These are phyloP conservation scores for Coemansia umbellata DNA, from an alignment of 192 early-diverging fungal species.

Conservation along the genomic window DNA sequence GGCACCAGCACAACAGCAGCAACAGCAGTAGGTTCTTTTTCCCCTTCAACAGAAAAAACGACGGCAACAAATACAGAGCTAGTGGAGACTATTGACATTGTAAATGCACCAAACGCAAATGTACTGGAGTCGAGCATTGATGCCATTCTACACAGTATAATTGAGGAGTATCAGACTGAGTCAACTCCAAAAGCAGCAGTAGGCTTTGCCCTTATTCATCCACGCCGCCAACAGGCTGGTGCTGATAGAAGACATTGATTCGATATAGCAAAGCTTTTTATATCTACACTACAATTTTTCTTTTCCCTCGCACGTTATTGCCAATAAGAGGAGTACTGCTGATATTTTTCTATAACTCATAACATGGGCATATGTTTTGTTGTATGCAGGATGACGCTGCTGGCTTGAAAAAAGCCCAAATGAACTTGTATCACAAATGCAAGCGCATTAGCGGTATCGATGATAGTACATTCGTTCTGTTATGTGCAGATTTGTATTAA, in stretches of 20 bases:
- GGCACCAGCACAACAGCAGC: not conserved
- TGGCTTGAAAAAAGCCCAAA: too few species aligned
- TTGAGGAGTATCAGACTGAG: slow-evolving; percentile 35
- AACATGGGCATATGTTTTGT: too few species aligned
- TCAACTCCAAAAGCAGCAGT: slow-evolving; percentile 50
- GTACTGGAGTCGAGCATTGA: slow-evolving; percentile 48
- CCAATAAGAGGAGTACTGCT: too few species aligned
- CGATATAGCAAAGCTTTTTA: not conserved
- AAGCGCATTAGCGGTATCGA: too few species aligned
- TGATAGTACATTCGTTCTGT: too few species aligned
- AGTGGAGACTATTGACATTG: slow-evolving; percentile 34
- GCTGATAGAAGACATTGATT: not conserved
- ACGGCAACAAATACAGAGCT: not conserved
- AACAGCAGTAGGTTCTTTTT: not conserved
- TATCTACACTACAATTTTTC: too few species aligned
- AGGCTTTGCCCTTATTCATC: slow-evolving; percentile 48
- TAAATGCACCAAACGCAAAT: slow-evolving; percentile 25
- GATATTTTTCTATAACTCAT: too few species aligned
- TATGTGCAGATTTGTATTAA: too few species aligned
- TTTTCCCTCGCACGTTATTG: too few species aligned
- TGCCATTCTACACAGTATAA: slow-evolving; percentile 45
- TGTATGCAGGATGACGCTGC: too few species aligned
- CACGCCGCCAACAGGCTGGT: slow-evolving; percentile 13
- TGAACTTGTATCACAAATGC: too few species aligned
- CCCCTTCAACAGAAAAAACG: not conserved